Percentiles rank a stretch among this genome's conserved stretches.
phyloP scores from a whole-genome alignment of 2,329 filamentous ascomycete genomes.

The Fusarium veterinarium region DNA sequence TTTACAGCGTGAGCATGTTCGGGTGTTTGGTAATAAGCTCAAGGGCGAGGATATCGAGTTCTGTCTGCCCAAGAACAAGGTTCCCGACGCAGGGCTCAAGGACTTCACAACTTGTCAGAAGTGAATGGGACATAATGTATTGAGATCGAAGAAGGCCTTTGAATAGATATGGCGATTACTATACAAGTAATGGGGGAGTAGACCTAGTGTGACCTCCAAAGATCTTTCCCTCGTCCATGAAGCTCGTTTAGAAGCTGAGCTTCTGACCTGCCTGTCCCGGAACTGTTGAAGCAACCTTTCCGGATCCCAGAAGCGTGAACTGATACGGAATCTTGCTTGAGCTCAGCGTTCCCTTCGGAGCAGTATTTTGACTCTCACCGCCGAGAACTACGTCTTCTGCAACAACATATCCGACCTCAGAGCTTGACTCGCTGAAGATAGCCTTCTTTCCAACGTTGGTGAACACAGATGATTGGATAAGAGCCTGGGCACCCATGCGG shows the following conservation, averaged over 20 bases:
- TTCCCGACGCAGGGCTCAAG: conserved; percentile 42
- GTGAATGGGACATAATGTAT: not conserved
- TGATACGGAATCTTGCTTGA: conserved; percentile 21
- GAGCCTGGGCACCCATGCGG: conserved; percentile 39
- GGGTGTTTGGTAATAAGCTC: conserved; percentile 42
- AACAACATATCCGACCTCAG: conserved; percentile 24
- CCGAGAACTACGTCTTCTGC: conserved; percentile 30
- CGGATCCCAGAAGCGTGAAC: conserved; percentile 29
- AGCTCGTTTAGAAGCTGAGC: conserved; percentile 6
- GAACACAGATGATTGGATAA: conserved; percentile 41
- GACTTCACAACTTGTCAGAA: conserved; percentile 40
- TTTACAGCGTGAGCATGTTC: conserved; percentile 45
- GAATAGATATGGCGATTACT: not conserved
- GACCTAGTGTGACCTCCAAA: not conserved
- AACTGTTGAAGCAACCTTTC: conserved; percentile 22
- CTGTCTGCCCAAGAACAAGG: conserved; percentile 42
- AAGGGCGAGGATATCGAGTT: conserved; percentile 47
- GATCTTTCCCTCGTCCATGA: not conserved
- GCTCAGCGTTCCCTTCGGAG: conserved; percentile 14
- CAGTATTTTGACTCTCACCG: conserved; percentile 30
- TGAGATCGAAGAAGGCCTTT: accelerated
- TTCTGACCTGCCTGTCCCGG: conserved; percentile 32
- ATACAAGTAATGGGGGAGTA: accelerated
- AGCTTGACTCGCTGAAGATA: conserved; percentile 39
- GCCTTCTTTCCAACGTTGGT: conserved; percentile 42